These are phyloP conservation scores for Annulohypoxylon nitens DNA, from an alignment of 495 filamentous ascomycete genomes.

Conservation along the genomic window DNA sequence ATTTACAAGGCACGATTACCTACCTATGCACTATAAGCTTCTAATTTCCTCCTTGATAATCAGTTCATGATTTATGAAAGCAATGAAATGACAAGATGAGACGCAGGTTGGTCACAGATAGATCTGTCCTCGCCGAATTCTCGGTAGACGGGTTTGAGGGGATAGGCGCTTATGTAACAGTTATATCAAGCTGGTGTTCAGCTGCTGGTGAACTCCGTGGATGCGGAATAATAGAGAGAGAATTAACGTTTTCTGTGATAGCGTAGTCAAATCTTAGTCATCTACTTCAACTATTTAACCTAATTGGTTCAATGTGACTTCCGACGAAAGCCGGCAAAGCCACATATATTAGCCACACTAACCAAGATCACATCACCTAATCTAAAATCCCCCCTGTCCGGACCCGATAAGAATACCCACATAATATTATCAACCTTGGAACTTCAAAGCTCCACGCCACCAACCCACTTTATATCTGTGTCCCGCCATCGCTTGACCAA, in stretches of 20 bases:
- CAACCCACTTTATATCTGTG: constrained; percentile 18
- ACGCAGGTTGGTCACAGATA: too few relatives aligned
- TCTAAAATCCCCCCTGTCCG: background rate
- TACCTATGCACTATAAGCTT: too few relatives aligned
- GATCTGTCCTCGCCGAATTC: too few relatives aligned
- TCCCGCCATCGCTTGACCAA: constrained; percentile 14
- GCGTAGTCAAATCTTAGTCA: background rate
- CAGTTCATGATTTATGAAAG: too few relatives aligned
- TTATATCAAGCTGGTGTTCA: too few relatives aligned
- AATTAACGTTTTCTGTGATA: background rate
- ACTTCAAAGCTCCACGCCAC: constrained; percentile 38
- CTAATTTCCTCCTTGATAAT: too few relatives aligned
- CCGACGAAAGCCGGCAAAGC: background rate
- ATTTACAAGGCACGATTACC: too few relatives aligned
- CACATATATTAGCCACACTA: constrained; percentile 9
- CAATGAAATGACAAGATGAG: too few relatives aligned
- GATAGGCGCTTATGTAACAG: too few relatives aligned
- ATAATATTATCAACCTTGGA: constrained; percentile 9
- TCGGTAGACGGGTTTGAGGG: too few relatives aligned
- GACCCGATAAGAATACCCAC: constrained; percentile 4
- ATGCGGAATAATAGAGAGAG: too few relatives aligned
- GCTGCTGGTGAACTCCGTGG: too few relatives aligned
- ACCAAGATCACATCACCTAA: background rate
- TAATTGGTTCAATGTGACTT: background rate
- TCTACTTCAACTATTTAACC: background rate